Base-by-base conservation (phyloP, 768 basidiomycete genomes). In the Amanita phalloides region DNA sequence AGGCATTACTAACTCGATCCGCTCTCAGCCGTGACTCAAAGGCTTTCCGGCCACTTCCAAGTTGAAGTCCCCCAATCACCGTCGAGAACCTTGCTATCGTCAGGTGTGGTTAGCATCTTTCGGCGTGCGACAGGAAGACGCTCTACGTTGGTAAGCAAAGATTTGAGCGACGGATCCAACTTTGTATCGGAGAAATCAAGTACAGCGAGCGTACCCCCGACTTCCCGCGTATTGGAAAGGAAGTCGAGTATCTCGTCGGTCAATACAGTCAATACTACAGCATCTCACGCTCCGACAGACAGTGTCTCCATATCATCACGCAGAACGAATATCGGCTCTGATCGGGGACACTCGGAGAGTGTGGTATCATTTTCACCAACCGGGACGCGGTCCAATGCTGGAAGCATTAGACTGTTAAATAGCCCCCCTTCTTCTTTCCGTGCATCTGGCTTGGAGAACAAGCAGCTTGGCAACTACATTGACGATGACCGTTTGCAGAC, bases 401-500 rank as follows among this genome's bases (percentile, higher is more conserved):
- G 68, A 37, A 76, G 72, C 49, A 62, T 72, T 44, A 70, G 77
- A 46, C 70, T 71, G 33, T 61, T 76, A 32, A 73, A 71, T 26
- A 71, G 72, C 5, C 79, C 81, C n/a, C 81, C 81, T 8, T 82
- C 81, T 0, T 79, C 80, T 4, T 83, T 80, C 53, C 71, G 69
- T 53, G 60, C 64, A 23, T 69, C 67, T 11, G 55, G 63, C n/a
- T 67, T 62, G 33, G 73, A 76, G 26, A 60, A 62, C 32, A 70
- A 66, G 55, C 69, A 64, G 53, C 68, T 71, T 11, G 62, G 62
- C 32, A 62, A 61, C 48, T 62, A 68, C 13, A 66, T 71, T 58
- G 79, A 81, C 52, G 80, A 83, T 46, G 78, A 82, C 1, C 71
- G 68, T 48, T 64, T 79, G 51, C 75, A 77, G 53, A 75, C 82